Percentiles rank a stretch among this genome's conserved stretches.
Conservation (phyloP, 1,139 yeast species). For the Candida mesenterica region DNA sequence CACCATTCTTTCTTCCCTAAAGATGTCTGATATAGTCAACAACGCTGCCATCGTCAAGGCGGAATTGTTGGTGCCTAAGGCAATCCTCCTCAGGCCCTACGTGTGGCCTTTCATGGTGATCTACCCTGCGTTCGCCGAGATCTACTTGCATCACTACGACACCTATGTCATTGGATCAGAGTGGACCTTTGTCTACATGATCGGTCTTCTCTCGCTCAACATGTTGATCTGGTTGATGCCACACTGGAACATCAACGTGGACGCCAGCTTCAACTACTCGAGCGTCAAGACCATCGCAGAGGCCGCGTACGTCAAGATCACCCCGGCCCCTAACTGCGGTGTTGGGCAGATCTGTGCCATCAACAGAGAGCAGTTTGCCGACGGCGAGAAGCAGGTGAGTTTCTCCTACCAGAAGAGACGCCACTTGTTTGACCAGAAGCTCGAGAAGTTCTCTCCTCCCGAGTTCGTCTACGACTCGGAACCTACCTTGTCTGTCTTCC, state of each 20-base stretch:
- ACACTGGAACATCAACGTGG: conserved; percentile 84
- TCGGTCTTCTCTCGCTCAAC: conserved; percentile 71
- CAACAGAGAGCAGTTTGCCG: conserved; percentile 55
- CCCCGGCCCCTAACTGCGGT: conserved; percentile 86
- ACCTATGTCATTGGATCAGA: conserved; percentile 75
- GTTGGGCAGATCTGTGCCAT: conserved; percentile 75
- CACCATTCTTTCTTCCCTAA: no score
- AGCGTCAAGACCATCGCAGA: conserved; percentile 50
- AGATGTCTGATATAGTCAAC: conserved; percentile 44
- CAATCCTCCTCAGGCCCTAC: conserved; percentile 65
- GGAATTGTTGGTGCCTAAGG: conserved; percentile 69
- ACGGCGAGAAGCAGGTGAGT: conserved; percentile 62
- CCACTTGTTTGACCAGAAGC: conserved; percentile 63
- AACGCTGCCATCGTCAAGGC: conserved; percentile 64
- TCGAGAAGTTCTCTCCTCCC: conserved; percentile 73
- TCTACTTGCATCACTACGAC: conserved; percentile 72
- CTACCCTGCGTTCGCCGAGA: conserved; percentile 71
- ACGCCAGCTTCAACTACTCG: conserved; percentile 67
- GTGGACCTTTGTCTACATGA: conserved; percentile 86
- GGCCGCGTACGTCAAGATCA: conserved; percentile 71
- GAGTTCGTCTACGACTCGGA: conserved; percentile 66
- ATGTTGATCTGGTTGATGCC: conserved; percentile 84
- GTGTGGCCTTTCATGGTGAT: conserved; percentile 79
- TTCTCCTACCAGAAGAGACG: conserved; percentile 92
- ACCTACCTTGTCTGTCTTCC: conserved; percentile 61